Evolutionary conservation across 1,284 basidiomycete genomes (phyloP), one percentile per base, ranked within the genome.

Genomic region (Ceratobasidium theobromae): DNA sequence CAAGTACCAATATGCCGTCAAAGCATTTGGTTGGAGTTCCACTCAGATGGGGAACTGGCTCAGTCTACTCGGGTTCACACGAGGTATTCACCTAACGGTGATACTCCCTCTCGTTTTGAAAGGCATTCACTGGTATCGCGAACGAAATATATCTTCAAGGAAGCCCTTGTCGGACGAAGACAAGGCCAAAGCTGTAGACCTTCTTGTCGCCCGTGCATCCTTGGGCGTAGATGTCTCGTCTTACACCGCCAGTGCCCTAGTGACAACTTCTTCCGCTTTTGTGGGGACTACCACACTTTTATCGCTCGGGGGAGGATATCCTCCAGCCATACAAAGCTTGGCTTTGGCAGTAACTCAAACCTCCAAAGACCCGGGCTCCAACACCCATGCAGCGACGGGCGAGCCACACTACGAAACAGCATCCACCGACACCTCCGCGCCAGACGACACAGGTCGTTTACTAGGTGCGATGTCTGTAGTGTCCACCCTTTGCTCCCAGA

Each of bases 21-120:
- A 80, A 6, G 80, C 76, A 1, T 94, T 88, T 72, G 80, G 81
- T 0, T 95, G 91, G 92, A 81, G 78, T n/a, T 81, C 88, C 2
- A 53, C 45, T 30, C 54, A 93, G 88, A 75, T 90, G 16, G 91
- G 91, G 6, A 93, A 93, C 69, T 93, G 83, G 78, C 75, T 93
- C 53, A 89, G 85, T 60, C 69, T 84, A 4, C 73, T 86, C 16
- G 85, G 86, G n/a, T 77, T 79, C 18, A 76, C 79, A 1, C 81
- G 90, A 4, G 87, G 88, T 1, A 23, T 85, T 1, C 82, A 84
- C 68, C 77, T 94, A 67, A 79, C 86, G 1, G 68, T 85, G 3
- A 68, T 91, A 27, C 76, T 94, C 5, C 93, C 93, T 16, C 25
- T 62, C 14, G 52, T 82, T 75, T 12, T 53, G 41, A 62, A 62